Evolutionary conservation across 73 alveolate species (phyloP).

Genomic region (Tetrahymena malaccensis): DNA sequence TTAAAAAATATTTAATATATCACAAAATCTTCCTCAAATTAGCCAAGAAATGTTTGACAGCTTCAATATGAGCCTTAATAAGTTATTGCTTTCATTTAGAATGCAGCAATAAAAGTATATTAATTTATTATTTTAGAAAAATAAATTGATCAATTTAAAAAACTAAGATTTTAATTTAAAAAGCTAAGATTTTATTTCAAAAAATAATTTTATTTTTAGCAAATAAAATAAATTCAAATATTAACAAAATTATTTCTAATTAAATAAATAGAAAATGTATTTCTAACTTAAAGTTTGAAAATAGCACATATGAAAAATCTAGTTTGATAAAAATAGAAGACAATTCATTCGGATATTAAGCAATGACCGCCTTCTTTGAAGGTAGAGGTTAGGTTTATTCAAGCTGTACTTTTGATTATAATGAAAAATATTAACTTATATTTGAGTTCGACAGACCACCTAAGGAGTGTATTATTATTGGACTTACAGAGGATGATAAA

Average conservation of each 20-base stretch:
- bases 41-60: neutral
- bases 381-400: neutral
- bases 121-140: no score
- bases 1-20: neutral
- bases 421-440: neutral
- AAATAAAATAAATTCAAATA: no score
- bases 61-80: neutral
- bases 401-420: neutral
- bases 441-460: neutral
- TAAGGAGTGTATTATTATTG: neutral
- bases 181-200: no score
- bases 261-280: neutral
- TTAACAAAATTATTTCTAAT: neutral
- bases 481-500: neutral
- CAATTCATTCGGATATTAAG: neutral
- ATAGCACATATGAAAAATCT: neutral
- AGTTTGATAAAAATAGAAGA: neutral
- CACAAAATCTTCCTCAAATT: neutral
- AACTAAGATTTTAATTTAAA: no score
- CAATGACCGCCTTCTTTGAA: neutral
- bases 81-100: neutral
- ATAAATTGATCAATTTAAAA: no score
- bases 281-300: neutral
- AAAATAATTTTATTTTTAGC: no score
- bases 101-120: neutral